These are phyloP conservation scores for Babesia sp. DNA, from an alignment of 169 alveolate genomes.

Conservation along the genomic window DNA sequence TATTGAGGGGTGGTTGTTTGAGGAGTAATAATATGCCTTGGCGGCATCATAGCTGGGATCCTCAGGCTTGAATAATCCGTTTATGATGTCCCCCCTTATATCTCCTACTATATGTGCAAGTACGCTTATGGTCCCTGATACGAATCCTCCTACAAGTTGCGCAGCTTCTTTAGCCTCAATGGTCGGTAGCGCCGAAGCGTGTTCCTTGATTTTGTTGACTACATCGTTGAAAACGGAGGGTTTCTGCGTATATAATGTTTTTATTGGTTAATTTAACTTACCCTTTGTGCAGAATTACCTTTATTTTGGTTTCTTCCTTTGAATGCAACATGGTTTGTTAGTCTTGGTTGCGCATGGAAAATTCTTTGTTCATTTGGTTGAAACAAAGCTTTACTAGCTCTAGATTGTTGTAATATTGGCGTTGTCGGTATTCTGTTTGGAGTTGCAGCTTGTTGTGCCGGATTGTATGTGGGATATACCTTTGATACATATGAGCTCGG, in stretches of 20 bases:
- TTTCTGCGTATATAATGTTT: not conserved
- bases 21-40: slow-evolving; percentile 50
- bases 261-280: not conserved
- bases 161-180: slow-evolving; percentile 58
- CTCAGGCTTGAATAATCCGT: slow-evolving; percentile 50
- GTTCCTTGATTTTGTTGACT: slow-evolving; percentile 27
- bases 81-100: slow-evolving; percentile 55
- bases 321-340: slow-evolving; percentile 5
- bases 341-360: not conserved
- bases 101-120: slow-evolving; percentile 55
- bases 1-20: slow-evolving; percentile 8
- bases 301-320: slow-evolving; percentile 16
- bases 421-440: slow-evolving; percentile 1
- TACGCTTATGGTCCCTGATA: slow-evolving; percentile 43
- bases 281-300: slow-evolving; percentile 23
- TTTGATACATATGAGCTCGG: slow-evolving; percentile 21
- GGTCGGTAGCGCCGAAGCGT: slow-evolving; percentile 14
- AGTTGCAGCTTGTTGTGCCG: not conserved
- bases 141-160: slow-evolving; percentile 55
- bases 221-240: slow-evolving; percentile 40
- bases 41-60: slow-evolving; percentile 67
- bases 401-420: not conserved
- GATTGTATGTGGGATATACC: slow-evolving; percentile 2
- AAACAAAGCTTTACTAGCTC: not conserved
- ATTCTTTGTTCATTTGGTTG: not conserved